Evolutionary conservation across 1,139 yeast genomes (phyloP).

Genomic region (Yamadazyma songkhlaensis): DNA sequence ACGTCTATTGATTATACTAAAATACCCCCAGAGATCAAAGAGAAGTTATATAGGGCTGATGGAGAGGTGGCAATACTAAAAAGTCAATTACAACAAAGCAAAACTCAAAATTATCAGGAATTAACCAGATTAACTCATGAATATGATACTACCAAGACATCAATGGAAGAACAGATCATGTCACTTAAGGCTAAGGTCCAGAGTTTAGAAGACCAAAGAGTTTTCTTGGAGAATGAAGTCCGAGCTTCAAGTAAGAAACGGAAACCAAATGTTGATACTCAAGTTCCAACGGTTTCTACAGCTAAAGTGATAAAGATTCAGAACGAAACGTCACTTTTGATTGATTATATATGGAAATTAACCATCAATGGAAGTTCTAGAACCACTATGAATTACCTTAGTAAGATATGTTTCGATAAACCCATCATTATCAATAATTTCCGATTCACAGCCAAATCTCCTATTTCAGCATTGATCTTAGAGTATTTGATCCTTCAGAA

Average conservation of each 20-base stretch:
- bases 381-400: slow-evolving; percentile 49
- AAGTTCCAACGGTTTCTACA: not conserved
- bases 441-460: slow-evolving; percentile 24
- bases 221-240: slow-evolving; percentile 52
- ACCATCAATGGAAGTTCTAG: slow-evolving; percentile 49
- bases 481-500: slow-evolving; percentile 41
- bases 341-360: slow-evolving; percentile 36
- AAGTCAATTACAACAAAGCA: slow-evolving; percentile 55
- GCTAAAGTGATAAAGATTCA: slow-evolving; percentile 22
- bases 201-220: slow-evolving; percentile 66
- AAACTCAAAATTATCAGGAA: slow-evolving; percentile 43
- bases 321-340: slow-evolving; percentile 34
- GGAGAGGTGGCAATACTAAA: slow-evolving; percentile 80
- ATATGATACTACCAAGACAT: slow-evolving; percentile 25
- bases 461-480: slow-evolving; percentile 30
- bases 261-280: slow-evolving; percentile 1
- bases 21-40: slow-evolving; percentile 15
- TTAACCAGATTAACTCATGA: slow-evolving; percentile 38
- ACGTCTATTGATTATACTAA: not conserved
- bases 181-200: slow-evolving; percentile 45
- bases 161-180: slow-evolving; percentile 40
- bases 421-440: slow-evolving; percentile 33
- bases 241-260: slow-evolving; percentile 11
- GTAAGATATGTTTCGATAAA: slow-evolving; percentile 41
- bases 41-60: slow-evolving; percentile 46